Percentiles rank a stretch among this genome's conserved stretches.
Conservation (phyloP, 1,284 basidiomycete species). For the Abortiporus biennis region DNA sequence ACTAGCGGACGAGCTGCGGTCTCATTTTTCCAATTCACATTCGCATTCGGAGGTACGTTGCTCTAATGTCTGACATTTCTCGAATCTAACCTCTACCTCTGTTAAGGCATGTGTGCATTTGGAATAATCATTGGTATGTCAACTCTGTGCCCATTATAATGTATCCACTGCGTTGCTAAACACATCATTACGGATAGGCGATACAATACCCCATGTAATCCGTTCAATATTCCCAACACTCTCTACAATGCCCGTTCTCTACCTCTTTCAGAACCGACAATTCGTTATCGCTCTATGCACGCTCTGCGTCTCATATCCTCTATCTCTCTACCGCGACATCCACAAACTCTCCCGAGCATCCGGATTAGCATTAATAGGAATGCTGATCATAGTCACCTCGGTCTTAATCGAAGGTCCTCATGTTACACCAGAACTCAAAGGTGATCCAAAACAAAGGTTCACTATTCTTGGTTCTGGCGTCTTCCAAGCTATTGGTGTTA, state of each 20-base stretch:
- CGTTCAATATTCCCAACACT: constrained; percentile 82
- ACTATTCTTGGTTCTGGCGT: constrained; percentile 73
- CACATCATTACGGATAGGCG: constrained; percentile 42
- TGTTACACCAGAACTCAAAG: constrained; percentile 75
- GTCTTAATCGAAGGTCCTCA: constrained; percentile 85
- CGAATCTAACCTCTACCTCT: neutral
- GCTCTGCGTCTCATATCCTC: constrained; percentile 85
- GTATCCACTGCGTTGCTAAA: neutral
- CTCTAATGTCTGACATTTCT: neutral
- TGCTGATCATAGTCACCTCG: constrained; percentile 89
- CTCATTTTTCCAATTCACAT: constrained; percentile 96
- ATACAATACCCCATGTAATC: constrained; percentile 95
- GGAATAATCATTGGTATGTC: constrained; percentile 80
- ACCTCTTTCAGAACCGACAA: constrained; percentile 78
- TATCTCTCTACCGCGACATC: constrained; percentile 95
- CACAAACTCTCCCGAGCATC: constrained; percentile 94
- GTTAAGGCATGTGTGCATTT: constrained; percentile 88
- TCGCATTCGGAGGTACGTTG: constrained; percentile 87
- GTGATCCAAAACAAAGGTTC: constrained; percentile 65
- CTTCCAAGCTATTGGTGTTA: constrained; percentile 91
- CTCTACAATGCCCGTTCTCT: constrained; percentile 61
- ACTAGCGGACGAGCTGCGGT: constrained; percentile 84
- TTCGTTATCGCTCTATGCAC: constrained; percentile 88
- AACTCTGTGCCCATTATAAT: constrained; percentile 39
- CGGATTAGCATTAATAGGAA: constrained; percentile 83